Percentiles rank a stretch among this genome's conserved stretches.
phyloP scores from a whole-genome alignment of 192 early-diverging fungal genomes.

The Backusella tuberculispora region DNA sequence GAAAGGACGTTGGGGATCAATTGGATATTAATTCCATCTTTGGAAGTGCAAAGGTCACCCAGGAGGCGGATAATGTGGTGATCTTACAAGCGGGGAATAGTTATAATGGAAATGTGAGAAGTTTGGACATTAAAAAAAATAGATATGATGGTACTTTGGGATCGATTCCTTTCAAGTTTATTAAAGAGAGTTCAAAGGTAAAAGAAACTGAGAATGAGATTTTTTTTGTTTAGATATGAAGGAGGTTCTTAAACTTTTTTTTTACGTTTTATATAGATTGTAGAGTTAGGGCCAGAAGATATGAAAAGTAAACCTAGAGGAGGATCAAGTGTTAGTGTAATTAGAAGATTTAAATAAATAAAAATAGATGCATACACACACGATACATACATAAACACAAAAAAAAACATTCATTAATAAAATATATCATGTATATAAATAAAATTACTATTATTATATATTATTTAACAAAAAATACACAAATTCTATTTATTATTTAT shows the following conservation, averaged over 20 bases:
- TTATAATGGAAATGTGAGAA: conserved; percentile 36
- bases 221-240: neutral
- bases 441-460: neutral
- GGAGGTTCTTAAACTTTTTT: neutral
- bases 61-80: conserved; percentile 79
- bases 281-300: neutral
- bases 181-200: conserved; percentile 28
- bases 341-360: neutral
- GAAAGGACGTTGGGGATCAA: conserved; percentile 60
- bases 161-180: conserved; percentile 50
- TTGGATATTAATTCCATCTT: conserved; percentile 73
- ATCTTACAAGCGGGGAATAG: conserved; percentile 56
- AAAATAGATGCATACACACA: too few species aligned
- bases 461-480: conserved; percentile 15
- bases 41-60: conserved; percentile 75
- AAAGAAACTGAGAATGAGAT: neutral
- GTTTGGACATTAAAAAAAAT: conserved; percentile 70
- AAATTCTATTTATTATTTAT: conserved; percentile 12
- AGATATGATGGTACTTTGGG: conserved; percentile 73
- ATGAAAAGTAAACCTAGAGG: neutral
- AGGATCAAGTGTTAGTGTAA: neutral
- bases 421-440: too few species aligned
- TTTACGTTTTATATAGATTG: conserved; percentile 25
- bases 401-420: too few species aligned
- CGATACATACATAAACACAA: too few species aligned